Base-by-base conservation (phyloP, 1,139 yeast species). In the Diutina pseudorugosa region DNA sequence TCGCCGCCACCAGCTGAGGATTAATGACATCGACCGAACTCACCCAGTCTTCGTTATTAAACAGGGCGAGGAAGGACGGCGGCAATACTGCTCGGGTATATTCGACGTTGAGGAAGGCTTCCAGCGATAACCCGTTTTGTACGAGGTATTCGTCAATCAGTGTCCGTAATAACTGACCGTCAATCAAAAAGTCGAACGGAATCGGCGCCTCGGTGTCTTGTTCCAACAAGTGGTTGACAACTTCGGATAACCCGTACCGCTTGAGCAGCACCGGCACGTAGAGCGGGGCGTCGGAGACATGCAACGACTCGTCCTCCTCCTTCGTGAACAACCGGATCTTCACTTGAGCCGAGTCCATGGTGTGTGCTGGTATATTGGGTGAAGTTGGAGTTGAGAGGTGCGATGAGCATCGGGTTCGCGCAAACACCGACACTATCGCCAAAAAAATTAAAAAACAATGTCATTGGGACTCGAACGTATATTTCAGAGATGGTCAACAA, bases 41-140 rank as follows among this genome's bases (percentile, higher is more conserved):
- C 40, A 94, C 82, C 99, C 99, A 93, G 68, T 93, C 99, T 58
- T 91, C 96, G 63, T 91, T 91, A 61, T 84, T 80, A 68, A 84
- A 93, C 51, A 96, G 84, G 11, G 95, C 90, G 58, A 90, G 73
- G 63, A 82, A 91, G 44, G 93, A 83, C 14, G 99, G 99, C 20
- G 98, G 98, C 55, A 91, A 76, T 48, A 91, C 87, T 0, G 96
- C 91, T 59, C 96, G 77, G 18, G 96, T 89, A 69, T 93, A 93
- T 64, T 93, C 98, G 54, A 93, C 71, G 41, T 82, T 82, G 56
- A 93, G 68, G 54, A 84, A 80, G 0, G 89, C 80, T 75, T 93
- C 99, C 51, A 83, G 77, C 4, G 96, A 87, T 52, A 91, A 73
- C 7, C 93, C 98, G 56, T 87, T 79, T 54, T 78, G 71, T 21